A percentile compares a stretch with the other conserved stretches of the same genome.
Evolutionary conservation across 495 filamentous ascomycete species (phyloP).

Genomic region (Trichoderma orchidacearum): DNA sequence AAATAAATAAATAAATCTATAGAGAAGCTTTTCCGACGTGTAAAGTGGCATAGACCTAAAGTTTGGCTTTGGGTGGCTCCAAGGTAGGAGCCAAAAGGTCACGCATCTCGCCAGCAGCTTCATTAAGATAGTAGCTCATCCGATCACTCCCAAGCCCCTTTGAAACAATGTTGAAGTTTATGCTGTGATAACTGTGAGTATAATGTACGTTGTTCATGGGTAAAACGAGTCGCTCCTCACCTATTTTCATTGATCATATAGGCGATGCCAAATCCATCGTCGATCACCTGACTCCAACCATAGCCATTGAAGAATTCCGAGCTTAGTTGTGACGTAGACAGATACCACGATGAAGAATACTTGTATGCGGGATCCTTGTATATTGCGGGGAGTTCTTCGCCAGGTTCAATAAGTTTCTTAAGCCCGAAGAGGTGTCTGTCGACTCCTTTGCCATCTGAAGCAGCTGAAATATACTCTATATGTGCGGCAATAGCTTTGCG

Average conservation of each 20-base stretch:
- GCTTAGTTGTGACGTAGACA: constrained; percentile 80
- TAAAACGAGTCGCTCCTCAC: constrained; percentile 22
- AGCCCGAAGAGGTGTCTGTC: constrained; percentile 95
- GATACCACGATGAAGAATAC: constrained; percentile 81
- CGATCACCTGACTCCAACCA: constrained; percentile 97
- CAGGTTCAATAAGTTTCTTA: constrained; percentile 76
- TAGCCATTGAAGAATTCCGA: constrained; percentile 98
- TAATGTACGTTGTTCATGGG: neutral
- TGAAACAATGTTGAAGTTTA: constrained; percentile 97
- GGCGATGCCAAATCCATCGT: constrained; percentile 91
- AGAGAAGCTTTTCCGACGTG: neutral
- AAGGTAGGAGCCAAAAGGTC: constrained; percentile 77
- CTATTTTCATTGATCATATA: constrained; percentile 99
- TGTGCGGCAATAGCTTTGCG: constrained; percentile 70
- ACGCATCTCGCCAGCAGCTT: constrained; percentile 81
- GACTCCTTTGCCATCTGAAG: constrained; percentile 83
- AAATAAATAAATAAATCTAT: no score
- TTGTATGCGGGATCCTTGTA: constrained; percentile 76
- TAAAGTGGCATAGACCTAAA: constrained; percentile 32
- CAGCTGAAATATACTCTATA: constrained; percentile 78
- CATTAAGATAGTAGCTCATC: constrained; percentile 90
- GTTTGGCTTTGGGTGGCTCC: constrained; percentile 77
- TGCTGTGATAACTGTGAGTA: constrained; percentile 28
- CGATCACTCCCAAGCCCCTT: constrained; percentile 83
- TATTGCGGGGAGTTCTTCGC: constrained; percentile 67